Evolutionary conservation across 2,329 filamentous ascomycete species (phyloP).

Genomic region (Penicillium sp.): DNA sequence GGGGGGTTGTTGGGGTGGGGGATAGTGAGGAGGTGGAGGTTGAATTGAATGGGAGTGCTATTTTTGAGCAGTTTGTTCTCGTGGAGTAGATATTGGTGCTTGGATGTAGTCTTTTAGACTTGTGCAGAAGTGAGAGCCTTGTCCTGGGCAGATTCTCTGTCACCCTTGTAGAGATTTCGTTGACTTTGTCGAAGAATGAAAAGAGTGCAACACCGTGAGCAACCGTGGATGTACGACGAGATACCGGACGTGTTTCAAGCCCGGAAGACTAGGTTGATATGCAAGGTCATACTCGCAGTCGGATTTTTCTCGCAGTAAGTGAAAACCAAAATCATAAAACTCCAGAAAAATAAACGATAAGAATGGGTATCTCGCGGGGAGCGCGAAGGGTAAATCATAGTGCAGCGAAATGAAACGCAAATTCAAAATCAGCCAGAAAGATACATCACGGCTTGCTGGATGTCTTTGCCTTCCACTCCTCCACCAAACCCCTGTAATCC

Average conservation of each 20-base stretch:
- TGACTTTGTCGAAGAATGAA: no score
- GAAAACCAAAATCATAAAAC: neutral
- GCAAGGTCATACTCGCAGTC: no score
- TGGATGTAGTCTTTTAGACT: no score
- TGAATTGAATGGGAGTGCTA: constrained; percentile 18
- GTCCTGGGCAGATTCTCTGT: no score
- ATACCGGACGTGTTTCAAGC: no score
- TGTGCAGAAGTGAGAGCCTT: no score
- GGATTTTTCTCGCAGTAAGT: no score
- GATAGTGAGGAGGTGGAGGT: neutral
- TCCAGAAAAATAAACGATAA: neutral
- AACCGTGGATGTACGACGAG: no score
- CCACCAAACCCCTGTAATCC: constrained; percentile 46
- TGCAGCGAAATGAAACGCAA: neutral
- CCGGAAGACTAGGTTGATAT: no score
- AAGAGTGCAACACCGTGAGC: no score
- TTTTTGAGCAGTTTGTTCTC: constrained; percentile 29
- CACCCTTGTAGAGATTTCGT: no score
- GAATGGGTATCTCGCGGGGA: constrained; percentile 17
- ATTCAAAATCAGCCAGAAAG: neutral
- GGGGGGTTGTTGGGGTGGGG: neutral
- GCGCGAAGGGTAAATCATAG: constrained; percentile 7
- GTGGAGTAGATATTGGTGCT: constrained; percentile 4
- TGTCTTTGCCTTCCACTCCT: constrained; percentile 38
- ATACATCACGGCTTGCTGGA: neutral